These are phyloP conservation scores for Pichia membranifaciens DNA, from an alignment of 805 yeast genomes.

Conservation along the genomic window DNA sequence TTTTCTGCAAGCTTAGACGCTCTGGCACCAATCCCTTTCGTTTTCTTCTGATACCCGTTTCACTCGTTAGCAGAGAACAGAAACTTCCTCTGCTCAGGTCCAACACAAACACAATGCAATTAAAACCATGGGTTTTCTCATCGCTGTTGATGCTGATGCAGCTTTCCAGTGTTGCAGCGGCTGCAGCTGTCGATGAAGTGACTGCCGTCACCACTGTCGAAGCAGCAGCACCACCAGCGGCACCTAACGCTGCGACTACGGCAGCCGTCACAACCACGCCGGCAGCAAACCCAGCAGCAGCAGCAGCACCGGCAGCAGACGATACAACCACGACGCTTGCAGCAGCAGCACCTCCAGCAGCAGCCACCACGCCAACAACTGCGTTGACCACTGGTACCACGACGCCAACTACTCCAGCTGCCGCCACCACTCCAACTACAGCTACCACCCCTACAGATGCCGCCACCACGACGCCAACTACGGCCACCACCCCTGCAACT, in stretches of 20 bases:
- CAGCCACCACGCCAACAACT: slow-evolving; percentile 5
- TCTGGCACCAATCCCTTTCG: no score
- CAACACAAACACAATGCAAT: background rate
- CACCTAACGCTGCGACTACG: background rate
- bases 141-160: slow-evolving; percentile 1
- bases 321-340: slow-evolving; percentile 9
- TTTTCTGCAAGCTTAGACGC: no score
- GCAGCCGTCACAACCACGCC: slow-evolving; percentile 7
- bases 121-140: background rate
- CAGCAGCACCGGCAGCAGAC: slow-evolving; percentile 9
- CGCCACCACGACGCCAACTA: slow-evolving; percentile 9
- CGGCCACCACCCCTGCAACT: slow-evolving; percentile 10
- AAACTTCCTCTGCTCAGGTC: no score
- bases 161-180: slow-evolving; percentile 16
- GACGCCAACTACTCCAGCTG: slow-evolving; percentile 10
- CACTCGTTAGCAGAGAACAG: no score
- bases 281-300: slow-evolving; percentile 10
- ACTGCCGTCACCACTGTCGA: slow-evolving; percentile 4
- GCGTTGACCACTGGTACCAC: slow-evolving; percentile 11
- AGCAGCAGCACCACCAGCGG: slow-evolving; percentile 3
- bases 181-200: background rate
- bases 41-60: no score
- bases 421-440: slow-evolving; percentile 12
- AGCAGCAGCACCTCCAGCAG: slow-evolving; percentile 3
- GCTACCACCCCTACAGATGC: slow-evolving; percentile 14